Evolutionary conservation across 352 stramenopile genomes (phyloP).

Genomic region (Phytopythium sindhum): DNA sequence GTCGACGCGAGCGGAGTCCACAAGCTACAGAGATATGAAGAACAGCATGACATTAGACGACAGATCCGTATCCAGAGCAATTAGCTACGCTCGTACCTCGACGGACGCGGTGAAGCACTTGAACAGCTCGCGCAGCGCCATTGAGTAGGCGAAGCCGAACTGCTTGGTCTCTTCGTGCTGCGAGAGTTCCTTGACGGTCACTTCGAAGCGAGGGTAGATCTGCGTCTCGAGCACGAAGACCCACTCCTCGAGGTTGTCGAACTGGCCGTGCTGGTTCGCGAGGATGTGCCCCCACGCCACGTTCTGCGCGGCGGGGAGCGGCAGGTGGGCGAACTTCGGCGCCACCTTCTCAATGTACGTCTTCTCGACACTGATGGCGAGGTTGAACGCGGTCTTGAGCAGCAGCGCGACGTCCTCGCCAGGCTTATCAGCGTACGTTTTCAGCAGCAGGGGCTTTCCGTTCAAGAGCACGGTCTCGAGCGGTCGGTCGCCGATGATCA

Average conservation of each 20-base stretch:
- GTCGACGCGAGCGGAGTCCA: constrained; percentile 45
- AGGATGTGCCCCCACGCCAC: constrained; percentile 82
- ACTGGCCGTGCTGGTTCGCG: constrained; percentile 74
- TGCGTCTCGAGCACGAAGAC: constrained; percentile 78
- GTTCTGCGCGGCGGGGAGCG: constrained; percentile 46
- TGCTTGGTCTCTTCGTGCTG: constrained; percentile 67
- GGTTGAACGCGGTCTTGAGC: constrained; percentile 80
- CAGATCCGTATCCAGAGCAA: background rate
- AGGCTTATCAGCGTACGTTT: constrained; percentile 30
- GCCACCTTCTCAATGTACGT: constrained; percentile 73
- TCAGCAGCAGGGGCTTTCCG: constrained; percentile 59
- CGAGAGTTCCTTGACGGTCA: constrained; percentile 49
- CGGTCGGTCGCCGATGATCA: constrained; percentile 62
- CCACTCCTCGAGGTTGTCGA: constrained; percentile 87
- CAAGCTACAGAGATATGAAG: constrained; percentile 25
- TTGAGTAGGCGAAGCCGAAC: constrained; percentile 75
- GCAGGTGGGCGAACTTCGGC: constrained; percentile 33
- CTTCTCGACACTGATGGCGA: constrained; percentile 76
- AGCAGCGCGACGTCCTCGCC: constrained; percentile 69
- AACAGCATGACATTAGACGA: constrained; percentile 4
- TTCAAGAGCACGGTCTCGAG: constrained; percentile 60
- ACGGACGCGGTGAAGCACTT: constrained; percentile 80
- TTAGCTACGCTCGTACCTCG: constrained; percentile 37
- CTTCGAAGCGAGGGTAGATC: constrained; percentile 67
- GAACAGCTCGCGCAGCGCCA: constrained; percentile 72